phyloP scores from a whole-genome alignment of 2,329 filamentous ascomycete genomes.

The Coniochaeta hoffmannii region DNA sequence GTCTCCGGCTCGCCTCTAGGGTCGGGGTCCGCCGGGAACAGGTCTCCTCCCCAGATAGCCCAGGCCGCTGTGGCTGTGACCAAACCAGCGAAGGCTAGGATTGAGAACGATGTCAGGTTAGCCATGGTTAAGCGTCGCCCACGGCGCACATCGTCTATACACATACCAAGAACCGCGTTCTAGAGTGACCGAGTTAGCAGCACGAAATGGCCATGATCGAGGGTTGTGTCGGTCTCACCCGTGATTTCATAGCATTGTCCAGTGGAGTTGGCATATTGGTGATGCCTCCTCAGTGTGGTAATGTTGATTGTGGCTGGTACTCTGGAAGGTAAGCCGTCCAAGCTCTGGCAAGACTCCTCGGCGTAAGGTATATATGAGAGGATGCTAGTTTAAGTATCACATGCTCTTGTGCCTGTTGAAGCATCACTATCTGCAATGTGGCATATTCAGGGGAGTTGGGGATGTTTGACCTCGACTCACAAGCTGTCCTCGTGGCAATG shows the following conservation, averaged over 20 bases:
- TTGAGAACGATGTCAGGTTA: not conserved
- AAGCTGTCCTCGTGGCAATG: not conserved
- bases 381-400: not conserved
- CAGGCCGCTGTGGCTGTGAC: slow-evolving; percentile 75
- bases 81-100: slow-evolving; percentile 68
- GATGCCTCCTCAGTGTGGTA: not conserved
- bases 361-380: not conserved
- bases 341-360: not conserved
- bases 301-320: not conserved
- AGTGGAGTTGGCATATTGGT: slow-evolving; percentile 59
- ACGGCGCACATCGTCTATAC: not conserved
- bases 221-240: slow-evolving; percentile 39
- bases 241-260: slow-evolving; percentile 62
- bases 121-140: not conserved
- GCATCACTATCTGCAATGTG: not conserved
- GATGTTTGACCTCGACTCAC: not conserved
- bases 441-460: not conserved
- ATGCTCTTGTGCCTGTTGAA: not conserved
- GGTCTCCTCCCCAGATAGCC: slow-evolving; percentile 77
- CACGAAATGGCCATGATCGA: slow-evolving; percentile 7
- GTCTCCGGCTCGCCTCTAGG: slow-evolving; percentile 63
- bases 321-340: not conserved
- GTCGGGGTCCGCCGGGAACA: slow-evolving; percentile 70
- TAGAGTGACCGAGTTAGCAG: slow-evolving; percentile 22
- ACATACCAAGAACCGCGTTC: slow-evolving; percentile 63